Base-by-base conservation (phyloP, 129 eudicot genomes). In the Oenanthe sinensis region DNA sequence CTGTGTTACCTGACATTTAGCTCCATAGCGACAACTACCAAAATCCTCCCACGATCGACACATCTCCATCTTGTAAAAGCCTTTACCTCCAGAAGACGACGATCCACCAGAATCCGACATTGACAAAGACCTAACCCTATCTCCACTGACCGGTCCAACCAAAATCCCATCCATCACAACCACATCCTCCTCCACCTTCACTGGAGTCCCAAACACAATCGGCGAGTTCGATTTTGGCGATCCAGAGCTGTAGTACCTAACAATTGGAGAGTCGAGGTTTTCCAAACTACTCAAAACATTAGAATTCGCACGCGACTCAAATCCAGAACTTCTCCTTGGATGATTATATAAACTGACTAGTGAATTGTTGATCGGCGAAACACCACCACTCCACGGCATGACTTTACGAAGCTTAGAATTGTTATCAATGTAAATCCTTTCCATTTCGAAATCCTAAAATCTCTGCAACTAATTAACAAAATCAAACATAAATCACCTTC, bases 161-260 rank as follows among this genome's bases (percentile, higher is more conserved):
- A 76, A 77, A 83, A 80, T 78, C 26, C 85, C 84, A 30, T 86
- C 86, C 85, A 86, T 86, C 43, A 86, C 86, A 22, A 86, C 50
- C 55, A 83, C 86, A 45, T 86, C 89, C 80, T 86, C 86, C 85
- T 83, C 84, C 49, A 86, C 54, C 78, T 86, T 80, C 58, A 86
- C 81, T 55, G 78, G 84, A 43, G 80, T 52, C 28, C 22, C 15
- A 74, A 85, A 81, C 86, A 79, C 44, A 71, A 74, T 47, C 6
- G 78, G 81, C 11, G 79, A 79, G 17, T 76, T 79, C 44, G 76
- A 13, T 3, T 52, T 54, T n/a, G 85, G 82, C 20, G 74, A 78
- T 78, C 75, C 75, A 28, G 81, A 68, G 50, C 67, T 40, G 19
- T 46, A 40, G 67, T 30, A 20, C 45, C 75, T 63, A 52, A 26